Base-by-base conservation (phyloP, 768 basidiomycete genomes). In the Lenzites betulinus region DNA sequence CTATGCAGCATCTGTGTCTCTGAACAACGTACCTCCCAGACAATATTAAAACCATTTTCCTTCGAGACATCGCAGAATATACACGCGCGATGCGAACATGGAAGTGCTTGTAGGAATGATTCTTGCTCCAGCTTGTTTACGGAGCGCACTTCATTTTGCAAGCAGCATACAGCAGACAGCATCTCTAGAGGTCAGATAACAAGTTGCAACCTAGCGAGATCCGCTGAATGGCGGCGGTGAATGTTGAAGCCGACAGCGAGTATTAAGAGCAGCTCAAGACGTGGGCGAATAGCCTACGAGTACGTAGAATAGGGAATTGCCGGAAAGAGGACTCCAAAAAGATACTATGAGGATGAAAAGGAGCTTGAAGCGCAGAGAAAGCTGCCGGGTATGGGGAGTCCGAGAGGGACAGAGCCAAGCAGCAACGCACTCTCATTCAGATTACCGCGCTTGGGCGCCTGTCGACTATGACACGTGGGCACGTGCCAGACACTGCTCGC, bases 1-100 rank as follows among this genome's bases (percentile, higher is more conserved):
- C 28, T 13, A 36, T 8, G 33, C 4, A 18, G 9, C 4, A 18
- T 22, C n/a, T 41, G 43, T 18, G 8, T 15, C 4, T 13, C 6
- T 13, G 4, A 39, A 3, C 20, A 11, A 58, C 69, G 43, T 47
- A 75, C 76, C 71, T 77, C 72, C 58, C 66, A 72, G 15, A 77
- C 66, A 9, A 77, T 58, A 38, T 72, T 65, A 59, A 77, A 77
- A 1, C 75, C 75, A 9, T 68, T 68, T 55, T 71, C 70, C 38
- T 43, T 58, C 4, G 69, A 57, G 2, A 68, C 71, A 42, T 62
- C 58, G 55, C 76, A 77, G 65, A 77, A 77, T 7, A 72, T 56
- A 58, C 76, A 77, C 16, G 36, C 23, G 16, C 44, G 28, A 51
- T 28, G 44, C 20, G 39, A 26, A 28, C 51, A 47, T 22, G 47